Base-by-base conservation (phyloP, 345 rosid species). In the Arabidopsis arenosa region DNA sequence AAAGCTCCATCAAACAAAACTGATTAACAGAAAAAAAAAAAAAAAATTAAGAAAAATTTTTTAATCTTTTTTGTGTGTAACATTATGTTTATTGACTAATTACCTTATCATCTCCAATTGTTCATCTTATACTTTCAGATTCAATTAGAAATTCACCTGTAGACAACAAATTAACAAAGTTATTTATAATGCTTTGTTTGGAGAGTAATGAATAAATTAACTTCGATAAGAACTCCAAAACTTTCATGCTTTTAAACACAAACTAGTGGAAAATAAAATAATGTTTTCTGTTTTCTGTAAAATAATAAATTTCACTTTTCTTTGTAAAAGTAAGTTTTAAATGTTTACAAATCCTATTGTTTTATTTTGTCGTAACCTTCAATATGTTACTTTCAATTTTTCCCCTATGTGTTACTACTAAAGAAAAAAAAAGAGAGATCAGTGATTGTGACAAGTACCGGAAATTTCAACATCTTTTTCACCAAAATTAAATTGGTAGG, bases 1-100 rank as follows among this genome's bases (percentile, higher is more conserved):
- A 77, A 83, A 81, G 73, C 86, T 90, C 97, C 98, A 90, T 90
- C 79, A 88, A 86, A 76, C 66, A 47, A 80, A 85, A 65, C 96
- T 86, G 83, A 41, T 43, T 9, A 14, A 21, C 28, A 56, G 9
- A 23, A 14, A 41, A 12, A 7, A 58, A 55, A 21, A n/a, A 36
- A 13, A 1, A 18, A 6, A 18, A 44, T n/a, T 73, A 7, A 39
- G 5, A 7, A 39, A 57, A 2, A 32, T 15, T 1, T n/a, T n/a
- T n/a, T 3, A 2, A 15, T 14, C 1, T 2, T 10, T 52, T 13
- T 18, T 18, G 21, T 48, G 4, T 8, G 6, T 18, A 3, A 35
- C 6, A 11, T 59, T 13, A 0, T 48, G 18, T n/a, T 17, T 63
- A 13, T 64, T 54, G 41, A 39, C 3, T 61, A 60, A 30, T 26